Conservation (phyloP, 345 rosid genomes). For the Salix exigua region DNA sequence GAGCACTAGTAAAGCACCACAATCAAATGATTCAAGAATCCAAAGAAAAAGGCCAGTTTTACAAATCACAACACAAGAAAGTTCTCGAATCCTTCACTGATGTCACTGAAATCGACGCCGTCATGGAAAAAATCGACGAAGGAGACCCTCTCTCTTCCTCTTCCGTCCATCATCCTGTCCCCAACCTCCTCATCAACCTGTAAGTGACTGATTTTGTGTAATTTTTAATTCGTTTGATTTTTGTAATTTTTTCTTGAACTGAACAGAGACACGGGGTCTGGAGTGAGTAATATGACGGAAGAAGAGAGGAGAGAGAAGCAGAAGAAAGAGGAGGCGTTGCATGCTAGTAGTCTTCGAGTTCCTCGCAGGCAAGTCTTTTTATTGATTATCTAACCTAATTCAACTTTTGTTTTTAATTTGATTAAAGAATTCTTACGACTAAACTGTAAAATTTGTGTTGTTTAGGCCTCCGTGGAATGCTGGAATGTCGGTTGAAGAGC, state of each 20-base stretch:
- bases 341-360: constrained; percentile 59
- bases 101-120: constrained; percentile 72
- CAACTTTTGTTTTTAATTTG: too few species aligned
- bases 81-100: constrained; percentile 81
- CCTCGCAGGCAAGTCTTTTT: constrained; percentile 48
- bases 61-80: constrained; percentile 58
- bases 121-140: constrained; percentile 73
- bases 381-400: background rate
- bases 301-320: constrained; percentile 61
- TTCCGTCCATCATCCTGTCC: constrained; percentile 27
- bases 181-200: constrained; percentile 56
- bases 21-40: constrained; percentile 76
- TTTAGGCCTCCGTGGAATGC: constrained; percentile 74
- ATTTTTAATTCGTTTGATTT: background rate
- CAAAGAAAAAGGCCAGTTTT: constrained; percentile 67
- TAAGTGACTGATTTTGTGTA: constrained; percentile 20
- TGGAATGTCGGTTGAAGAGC: constrained; percentile 59
- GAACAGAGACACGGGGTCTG: constrained; percentile 55
- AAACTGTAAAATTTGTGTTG: background rate
- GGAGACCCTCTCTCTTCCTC: constrained; percentile 41
- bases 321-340: constrained; percentile 65
- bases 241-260: background rate
- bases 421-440: background rate
- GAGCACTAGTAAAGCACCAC: constrained; percentile 85
- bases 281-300: constrained; percentile 40